Percentiles rank a stretch among this genome's conserved stretches.
These are phyloP conservation scores for Dipodascus albidus DNA, from an alignment of 805 yeast species.

Conservation along the genomic window DNA sequence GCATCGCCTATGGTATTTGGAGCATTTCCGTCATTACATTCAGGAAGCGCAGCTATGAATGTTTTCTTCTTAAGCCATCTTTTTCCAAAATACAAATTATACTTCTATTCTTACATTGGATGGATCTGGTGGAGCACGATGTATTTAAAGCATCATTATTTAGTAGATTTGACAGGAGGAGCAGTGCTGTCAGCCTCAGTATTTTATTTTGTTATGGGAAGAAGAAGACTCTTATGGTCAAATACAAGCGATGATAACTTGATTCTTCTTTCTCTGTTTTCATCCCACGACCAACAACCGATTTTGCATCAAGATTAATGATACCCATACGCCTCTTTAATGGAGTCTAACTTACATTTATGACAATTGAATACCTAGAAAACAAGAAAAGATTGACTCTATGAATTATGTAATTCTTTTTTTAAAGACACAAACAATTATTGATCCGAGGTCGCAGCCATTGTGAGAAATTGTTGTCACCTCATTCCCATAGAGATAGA, in stretches of 20 bases:
- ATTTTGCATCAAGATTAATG: background rate
- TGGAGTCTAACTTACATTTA: no score
- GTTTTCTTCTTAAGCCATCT: constrained; percentile 75
- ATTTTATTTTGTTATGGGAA: constrained; percentile 57
- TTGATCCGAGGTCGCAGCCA: no score
- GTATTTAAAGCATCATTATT: constrained; percentile 95
- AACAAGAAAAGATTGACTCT: no score
- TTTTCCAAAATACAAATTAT: constrained; percentile 57
- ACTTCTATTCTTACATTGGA: constrained; percentile 67
- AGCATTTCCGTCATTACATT: constrained; percentile 75
- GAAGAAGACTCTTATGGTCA: background rate
- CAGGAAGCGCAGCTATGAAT: constrained; percentile 91
- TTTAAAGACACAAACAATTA: no score
- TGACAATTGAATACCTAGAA: no score
- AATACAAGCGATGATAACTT: background rate
- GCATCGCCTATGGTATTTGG: constrained; percentile 93
- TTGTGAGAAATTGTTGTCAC: no score
- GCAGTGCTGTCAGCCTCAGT: constrained; percentile 66
- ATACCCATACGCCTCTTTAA: no score
- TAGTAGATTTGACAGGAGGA: constrained; percentile 85
- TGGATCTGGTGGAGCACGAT: constrained; percentile 99
- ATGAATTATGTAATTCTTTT: no score
- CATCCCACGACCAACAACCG: background rate
- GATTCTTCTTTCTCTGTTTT: background rate
- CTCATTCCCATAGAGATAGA: no score